Percentiles rank a stretch among this genome's conserved stretches.
These are phyloP conservation scores for Cladophialophora bantiana DNA, from an alignment of 2,329 filamentous ascomycete genomes.

Conservation along the genomic window DNA sequence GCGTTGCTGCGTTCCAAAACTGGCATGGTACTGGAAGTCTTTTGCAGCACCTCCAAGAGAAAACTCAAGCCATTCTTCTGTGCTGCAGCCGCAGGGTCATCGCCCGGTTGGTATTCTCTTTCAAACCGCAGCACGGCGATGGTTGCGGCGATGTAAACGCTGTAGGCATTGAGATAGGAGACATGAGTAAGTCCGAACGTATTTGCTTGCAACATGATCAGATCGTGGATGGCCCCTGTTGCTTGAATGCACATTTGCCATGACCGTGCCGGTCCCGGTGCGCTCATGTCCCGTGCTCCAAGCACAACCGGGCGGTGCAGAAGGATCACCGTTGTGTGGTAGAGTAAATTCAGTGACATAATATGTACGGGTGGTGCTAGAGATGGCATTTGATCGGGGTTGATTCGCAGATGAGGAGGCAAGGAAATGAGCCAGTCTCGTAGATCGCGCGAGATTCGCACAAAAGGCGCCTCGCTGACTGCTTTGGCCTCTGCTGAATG, in stretches of 20 bases:
- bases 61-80: conserved; percentile 38
- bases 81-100: conserved; percentile 33
- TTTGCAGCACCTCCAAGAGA: conserved; percentile 40
- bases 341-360: conserved; percentile 56
- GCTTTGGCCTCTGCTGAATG: conserved; percentile 30
- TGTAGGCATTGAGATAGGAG: conserved; percentile 42
- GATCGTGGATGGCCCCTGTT: conserved; percentile 40
- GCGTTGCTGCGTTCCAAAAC: conserved; percentile 41
- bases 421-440: conserved; percentile 52
- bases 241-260: conserved; percentile 39
- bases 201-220: conserved; percentile 40
- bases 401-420: conserved; percentile 53
- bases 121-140: conserved; percentile 42
- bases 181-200: conserved; percentile 42
- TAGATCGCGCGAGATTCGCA: conserved; percentile 52
- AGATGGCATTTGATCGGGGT: conserved; percentile 43
- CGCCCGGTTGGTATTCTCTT: conserved; percentile 33
- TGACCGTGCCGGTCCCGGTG: conserved; percentile 32
- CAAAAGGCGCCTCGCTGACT: conserved; percentile 35
- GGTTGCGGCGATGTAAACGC: conserved; percentile 42
- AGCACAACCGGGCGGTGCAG: conserved; percentile 61
- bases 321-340: conserved; percentile 61
- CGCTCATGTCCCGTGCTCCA: conserved; percentile 30
- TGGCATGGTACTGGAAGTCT: conserved; percentile 40
- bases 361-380: conserved; percentile 54